Evolutionary conservation across 2,329 filamentous ascomycete genomes (phyloP).

Genomic region (Colletotrichum plurivorum): DNA sequence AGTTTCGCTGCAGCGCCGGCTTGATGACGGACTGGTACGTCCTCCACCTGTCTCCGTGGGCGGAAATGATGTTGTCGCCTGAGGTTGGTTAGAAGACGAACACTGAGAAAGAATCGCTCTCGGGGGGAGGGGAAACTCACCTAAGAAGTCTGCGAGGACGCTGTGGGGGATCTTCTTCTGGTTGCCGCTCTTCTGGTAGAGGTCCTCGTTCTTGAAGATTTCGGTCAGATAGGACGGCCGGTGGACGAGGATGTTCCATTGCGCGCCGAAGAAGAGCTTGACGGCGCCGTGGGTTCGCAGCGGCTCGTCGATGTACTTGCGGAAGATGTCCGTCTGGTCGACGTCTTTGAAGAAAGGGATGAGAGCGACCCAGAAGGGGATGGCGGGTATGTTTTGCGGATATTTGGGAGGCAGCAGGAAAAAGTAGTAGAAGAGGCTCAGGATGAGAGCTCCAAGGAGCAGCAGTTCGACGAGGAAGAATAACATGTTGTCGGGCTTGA

Average conservation of each 20-base stretch:
- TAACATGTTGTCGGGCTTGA: slow-evolving; percentile 14
- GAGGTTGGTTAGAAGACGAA: background rate
- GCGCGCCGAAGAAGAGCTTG: slow-evolving; percentile 62
- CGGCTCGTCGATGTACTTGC: slow-evolving; percentile 54
- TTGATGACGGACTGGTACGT: slow-evolving; percentile 53
- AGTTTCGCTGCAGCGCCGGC: slow-evolving; percentile 49
- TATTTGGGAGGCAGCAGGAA: slow-evolving; percentile 45
- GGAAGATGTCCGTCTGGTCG: slow-evolving; percentile 58
- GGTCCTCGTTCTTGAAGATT: slow-evolving; percentile 50
- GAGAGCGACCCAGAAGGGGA: slow-evolving; percentile 60
- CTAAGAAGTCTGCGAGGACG: slow-evolving; percentile 52
- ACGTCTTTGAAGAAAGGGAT: slow-evolving; percentile 57
- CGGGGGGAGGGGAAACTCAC: slow-evolving; percentile 1
- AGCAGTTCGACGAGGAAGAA: slow-evolving; percentile 26
- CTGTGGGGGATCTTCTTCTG: slow-evolving; percentile 57
- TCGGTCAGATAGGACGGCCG: slow-evolving; percentile 59
- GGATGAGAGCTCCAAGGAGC: slow-evolving; percentile 18
- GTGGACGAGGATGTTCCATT: slow-evolving; percentile 63
- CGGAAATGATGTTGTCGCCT: slow-evolving; percentile 58
- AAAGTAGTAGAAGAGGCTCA: slow-evolving; percentile 29
- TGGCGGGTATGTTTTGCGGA: slow-evolving; percentile 55
- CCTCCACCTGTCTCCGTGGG: slow-evolving; percentile 53
- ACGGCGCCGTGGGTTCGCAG: slow-evolving; percentile 59
- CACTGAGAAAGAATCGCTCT: background rate
- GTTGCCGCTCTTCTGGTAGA: slow-evolving; percentile 56